Evolutionary conservation across 2,329 filamentous ascomycete genomes (phyloP).

Genomic region (Paecilomyces formosus): DNA sequence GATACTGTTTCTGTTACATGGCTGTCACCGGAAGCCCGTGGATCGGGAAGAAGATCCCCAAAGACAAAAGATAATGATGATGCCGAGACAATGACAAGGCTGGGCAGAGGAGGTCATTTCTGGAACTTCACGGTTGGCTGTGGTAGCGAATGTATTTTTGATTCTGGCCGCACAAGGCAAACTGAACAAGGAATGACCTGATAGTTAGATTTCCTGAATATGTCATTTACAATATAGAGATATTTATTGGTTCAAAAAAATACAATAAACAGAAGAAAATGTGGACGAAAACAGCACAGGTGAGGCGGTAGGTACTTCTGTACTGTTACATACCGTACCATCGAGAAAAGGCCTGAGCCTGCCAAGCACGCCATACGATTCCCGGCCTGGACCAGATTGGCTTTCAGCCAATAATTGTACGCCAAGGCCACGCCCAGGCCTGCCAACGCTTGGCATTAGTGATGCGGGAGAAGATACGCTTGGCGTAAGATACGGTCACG

Average conservation of each 20-base stretch:
- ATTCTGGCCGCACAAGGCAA: too few species aligned
- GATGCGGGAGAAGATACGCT: not conserved
- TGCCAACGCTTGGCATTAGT: not conserved
- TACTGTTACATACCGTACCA: not conserved
- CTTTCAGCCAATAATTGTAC: not conserved
- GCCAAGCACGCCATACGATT: not conserved
- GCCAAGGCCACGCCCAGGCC: not conserved
- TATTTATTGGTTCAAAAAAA: too few species aligned
- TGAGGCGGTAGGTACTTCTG: not conserved
- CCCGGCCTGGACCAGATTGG: not conserved
- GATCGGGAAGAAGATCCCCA: not conserved
- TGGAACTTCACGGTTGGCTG: too few species aligned
- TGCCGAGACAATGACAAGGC: constrained; percentile 11
- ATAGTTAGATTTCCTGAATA: too few species aligned
- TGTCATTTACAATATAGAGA: too few species aligned
- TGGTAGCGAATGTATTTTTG: too few species aligned
- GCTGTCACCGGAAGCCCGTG: not conserved
- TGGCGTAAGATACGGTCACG: not conserved
- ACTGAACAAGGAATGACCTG: too few species aligned
- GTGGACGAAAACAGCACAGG: too few species aligned
- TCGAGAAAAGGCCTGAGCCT: not conserved
- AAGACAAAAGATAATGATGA: not conserved
- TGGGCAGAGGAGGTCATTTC: constrained; percentile 3
- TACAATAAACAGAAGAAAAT: too few species aligned
- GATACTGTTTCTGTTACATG: not conserved